Percentiles rank a stretch among this genome's conserved stretches.
Evolutionary conservation across 1,284 basidiomycete genomes (phyloP).

Genomic region (Afroboletus lepidellus): DNA sequence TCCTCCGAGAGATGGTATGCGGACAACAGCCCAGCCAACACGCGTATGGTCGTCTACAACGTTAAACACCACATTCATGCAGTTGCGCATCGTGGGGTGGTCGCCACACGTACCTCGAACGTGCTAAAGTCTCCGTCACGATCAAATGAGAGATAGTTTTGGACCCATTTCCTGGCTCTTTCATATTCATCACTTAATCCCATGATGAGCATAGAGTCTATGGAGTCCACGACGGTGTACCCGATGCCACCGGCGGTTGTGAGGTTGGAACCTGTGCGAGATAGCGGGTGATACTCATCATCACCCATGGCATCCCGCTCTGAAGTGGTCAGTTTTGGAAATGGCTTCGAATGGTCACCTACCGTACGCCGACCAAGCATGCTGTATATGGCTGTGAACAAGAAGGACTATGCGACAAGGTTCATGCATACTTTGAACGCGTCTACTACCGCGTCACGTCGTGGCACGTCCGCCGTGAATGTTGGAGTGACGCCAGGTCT

Average conservation of each 20-base stretch:
- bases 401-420: conserved; percentile 5
- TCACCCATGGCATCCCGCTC: conserved; percentile 86
- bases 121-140: conserved; percentile 83
- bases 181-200: conserved; percentile 77
- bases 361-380: conserved; percentile 83
- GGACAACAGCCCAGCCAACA: conserved; percentile 81
- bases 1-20: conserved; percentile 73
- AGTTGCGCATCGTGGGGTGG: background rate
- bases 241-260: conserved; percentile 77
- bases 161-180: conserved; percentile 80
- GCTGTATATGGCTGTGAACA: conserved; percentile 42
- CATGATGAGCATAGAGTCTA: conserved; percentile 89
- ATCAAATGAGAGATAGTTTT: conserved; percentile 70
- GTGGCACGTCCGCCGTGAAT: conserved; percentile 54
- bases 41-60: conserved; percentile 72
- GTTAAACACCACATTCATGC: conserved; percentile 7
- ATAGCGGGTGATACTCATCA: conserved; percentile 88
- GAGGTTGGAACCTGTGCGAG: conserved; percentile 72
- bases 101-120: conserved; percentile 71
- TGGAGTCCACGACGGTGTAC: conserved; percentile 79
- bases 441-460: conserved; percentile 66
- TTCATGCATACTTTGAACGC: conserved; percentile 69
- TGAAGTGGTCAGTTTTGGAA: conserved; percentile 38
- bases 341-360: conserved; percentile 14
- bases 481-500: conserved; percentile 18